Conservation (phyloP, 139 green algal species). For the Trebouxia sp. region DNA sequence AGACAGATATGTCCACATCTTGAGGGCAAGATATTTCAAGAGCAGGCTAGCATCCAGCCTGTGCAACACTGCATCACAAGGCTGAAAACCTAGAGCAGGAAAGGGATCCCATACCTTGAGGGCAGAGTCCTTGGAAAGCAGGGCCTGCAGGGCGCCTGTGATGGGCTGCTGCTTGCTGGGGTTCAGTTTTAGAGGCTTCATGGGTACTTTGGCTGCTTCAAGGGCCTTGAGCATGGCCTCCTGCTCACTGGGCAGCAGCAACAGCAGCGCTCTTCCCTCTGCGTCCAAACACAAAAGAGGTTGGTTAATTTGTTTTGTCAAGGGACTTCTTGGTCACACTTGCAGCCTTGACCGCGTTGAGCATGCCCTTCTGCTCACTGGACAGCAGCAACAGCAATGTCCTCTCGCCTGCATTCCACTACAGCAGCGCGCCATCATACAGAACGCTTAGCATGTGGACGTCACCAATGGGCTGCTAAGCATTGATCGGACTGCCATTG, state of each 20-base stretch:
- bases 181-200: conserved; percentile 83
- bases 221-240: conserved; percentile 67
- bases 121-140: conserved; percentile 85
- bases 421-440: too few species aligned
- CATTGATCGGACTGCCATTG: too few species aligned
- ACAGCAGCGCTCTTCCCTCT: conserved; percentile 72
- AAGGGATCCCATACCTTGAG: conserved; percentile 66
- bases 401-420: conserved; percentile 58
- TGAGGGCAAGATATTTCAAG: background rate
- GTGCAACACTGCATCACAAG: background rate
- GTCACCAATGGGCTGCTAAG: too few species aligned
- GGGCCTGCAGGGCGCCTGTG: conserved; percentile 72
- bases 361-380: conserved; percentile 67
- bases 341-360: conserved; percentile 61
- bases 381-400: conserved; percentile 81
- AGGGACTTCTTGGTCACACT: conserved; percentile 84
- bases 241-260: conserved; percentile 76
- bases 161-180: conserved; percentile 76
- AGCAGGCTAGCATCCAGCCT: background rate
- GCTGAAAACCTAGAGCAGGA: background rate
- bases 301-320: too few species aligned
- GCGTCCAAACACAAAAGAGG: too few species aligned
- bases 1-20: too few species aligned
- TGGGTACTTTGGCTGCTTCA: conserved; percentile 76
- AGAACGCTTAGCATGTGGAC: too few species aligned